Conservation (phyloP, 352 stramenopile species). For the Phytophthora ohioensis region DNA sequence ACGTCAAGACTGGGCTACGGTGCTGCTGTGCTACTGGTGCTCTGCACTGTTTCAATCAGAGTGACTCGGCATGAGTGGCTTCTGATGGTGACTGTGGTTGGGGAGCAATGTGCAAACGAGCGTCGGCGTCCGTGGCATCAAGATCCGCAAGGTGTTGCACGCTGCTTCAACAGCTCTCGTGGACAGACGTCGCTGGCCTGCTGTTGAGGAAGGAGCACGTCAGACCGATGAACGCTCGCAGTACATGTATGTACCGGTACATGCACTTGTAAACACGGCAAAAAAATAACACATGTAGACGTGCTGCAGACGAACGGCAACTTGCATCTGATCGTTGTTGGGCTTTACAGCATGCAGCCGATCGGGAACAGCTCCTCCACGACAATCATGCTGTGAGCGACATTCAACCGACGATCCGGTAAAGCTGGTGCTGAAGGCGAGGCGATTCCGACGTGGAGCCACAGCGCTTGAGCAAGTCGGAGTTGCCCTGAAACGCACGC, state of each 20-base stretch:
- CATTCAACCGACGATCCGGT: conserved; percentile 12
- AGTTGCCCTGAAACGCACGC: background rate
- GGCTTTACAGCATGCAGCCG: background rate
- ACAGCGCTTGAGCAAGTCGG: conserved; percentile 6
- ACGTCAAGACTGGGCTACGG: background rate
- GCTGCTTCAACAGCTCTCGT: conserved; percentile 7
- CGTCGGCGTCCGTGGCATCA: too few species aligned
- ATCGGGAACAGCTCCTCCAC: background rate
- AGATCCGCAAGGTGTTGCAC: conserved; percentile 17
- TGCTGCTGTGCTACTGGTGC: background rate
- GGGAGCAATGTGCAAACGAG: too few species aligned
- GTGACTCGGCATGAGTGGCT: background rate
- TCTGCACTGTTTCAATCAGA: background rate
- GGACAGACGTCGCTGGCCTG: background rate
- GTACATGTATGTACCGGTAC: background rate
- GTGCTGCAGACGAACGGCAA: conserved; percentile 19
- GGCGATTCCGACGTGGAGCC: conserved; percentile 8
- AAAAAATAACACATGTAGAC: conserved; percentile 8
- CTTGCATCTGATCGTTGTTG: conserved; percentile 22
- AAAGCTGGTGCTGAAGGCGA: background rate
- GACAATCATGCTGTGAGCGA: conserved; percentile 1
- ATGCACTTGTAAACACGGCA: conserved; percentile 15
- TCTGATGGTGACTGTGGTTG: too few species aligned
- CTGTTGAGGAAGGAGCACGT: background rate
- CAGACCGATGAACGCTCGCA: background rate